Conservation (phyloP, 441 rosid genomes). For the Adansonia gregorii region DNA sequence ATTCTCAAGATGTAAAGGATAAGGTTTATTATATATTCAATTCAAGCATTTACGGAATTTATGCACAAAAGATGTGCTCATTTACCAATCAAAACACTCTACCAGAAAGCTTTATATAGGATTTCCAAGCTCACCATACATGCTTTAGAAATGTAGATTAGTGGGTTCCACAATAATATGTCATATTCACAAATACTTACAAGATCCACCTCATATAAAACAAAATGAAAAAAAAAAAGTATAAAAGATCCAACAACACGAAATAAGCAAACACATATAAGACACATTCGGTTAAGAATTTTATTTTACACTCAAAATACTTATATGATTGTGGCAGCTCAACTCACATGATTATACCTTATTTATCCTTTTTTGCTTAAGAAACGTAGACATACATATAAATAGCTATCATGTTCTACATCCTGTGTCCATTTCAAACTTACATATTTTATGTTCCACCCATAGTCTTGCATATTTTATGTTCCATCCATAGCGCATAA, state of each 20-base stretch:
- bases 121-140: neutral
- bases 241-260: neutral
- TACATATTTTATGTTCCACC: neutral
- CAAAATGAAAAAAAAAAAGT: constrained; percentile 14
- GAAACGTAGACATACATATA: neutral
- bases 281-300: neutral
- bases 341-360: constrained; percentile 11
- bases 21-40: neutral
- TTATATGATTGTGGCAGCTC: neutral
- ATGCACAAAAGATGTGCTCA: constrained; percentile 14
- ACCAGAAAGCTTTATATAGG: neutral
- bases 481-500: constrained; percentile 3
- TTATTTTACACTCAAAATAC: constrained; percentile 1
- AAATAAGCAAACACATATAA: constrained; percentile 14
- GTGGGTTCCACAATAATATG: neutral
- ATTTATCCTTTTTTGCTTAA: neutral
- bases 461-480: neutral
- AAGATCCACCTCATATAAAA: constrained; percentile 23
- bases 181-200: neutral
- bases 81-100: constrained; percentile 20
- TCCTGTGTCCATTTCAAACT: constrained; percentile 16
- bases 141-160: neutral
- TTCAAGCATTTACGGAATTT: neutral
- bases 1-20: neutral
- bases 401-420: neutral